Evolutionary conservation across 192 early-diverging fungal genomes (phyloP), one percentile per base, ranked within the genome.

Genomic region (Linnemannia schmuckeri): DNA sequence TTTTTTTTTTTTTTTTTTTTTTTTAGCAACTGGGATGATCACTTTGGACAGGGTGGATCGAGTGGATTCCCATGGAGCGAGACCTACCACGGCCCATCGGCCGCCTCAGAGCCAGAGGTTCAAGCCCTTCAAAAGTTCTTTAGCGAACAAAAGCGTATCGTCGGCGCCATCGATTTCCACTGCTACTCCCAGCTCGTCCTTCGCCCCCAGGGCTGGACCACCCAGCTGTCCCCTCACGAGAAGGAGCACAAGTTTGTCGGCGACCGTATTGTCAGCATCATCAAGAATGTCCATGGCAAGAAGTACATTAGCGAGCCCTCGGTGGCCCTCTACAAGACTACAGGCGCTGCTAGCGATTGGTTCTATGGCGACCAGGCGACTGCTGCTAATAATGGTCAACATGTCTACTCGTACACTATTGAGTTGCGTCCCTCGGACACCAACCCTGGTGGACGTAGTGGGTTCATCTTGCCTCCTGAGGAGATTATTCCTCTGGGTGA

Each of bases 151-250:
- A 90, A 90, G 66, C 79, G 90, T n/a, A 88, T 93, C 68, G 93
- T 91, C 30, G 92, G 89, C 3, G 85, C 85, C 69, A 90, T 94
- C 52, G 93, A 94, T 74, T 90, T 93, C 47, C 93, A 94, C 78
- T 90, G 91, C 33, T 93, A 90, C 82, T 89, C 87, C 18, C 92
- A 94, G 83, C 85, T 93, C 70, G 88, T 94, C 61, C 87, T 94
- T 54, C 89, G 93, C 8, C 92, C 93, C 6, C 82, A 89, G 76
- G 93, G 93, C 52, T 88, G 82, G 83, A 82, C 81, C 20, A 75
- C 72, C 2, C 61, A 41, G 10, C 76, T 77, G 30, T 35, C 82
- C 6, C 35, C 75, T 1, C 85, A 87, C 38, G 85, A 87, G 68
- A 74, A 72, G 61, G 82, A 88, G 30, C 90, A 79, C 57, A 80